Conservation (phyloP, 768 basidiomycete species). For the Leccinum uliginosum region DNA sequence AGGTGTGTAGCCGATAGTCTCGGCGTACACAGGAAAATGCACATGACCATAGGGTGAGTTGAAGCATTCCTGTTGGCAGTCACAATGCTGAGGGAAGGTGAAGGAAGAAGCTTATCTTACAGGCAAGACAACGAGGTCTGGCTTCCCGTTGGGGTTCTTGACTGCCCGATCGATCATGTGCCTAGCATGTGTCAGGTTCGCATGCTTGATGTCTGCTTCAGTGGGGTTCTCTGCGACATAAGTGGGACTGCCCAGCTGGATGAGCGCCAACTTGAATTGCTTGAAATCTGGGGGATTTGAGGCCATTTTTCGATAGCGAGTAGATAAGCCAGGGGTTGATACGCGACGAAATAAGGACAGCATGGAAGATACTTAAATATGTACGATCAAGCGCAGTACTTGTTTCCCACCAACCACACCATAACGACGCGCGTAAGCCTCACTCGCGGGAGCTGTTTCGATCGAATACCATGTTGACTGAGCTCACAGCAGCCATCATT, state of each 20-base stretch:
- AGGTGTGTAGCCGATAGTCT: slow-evolving; percentile 61
- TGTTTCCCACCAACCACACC: not conserved
- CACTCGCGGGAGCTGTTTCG: not conserved
- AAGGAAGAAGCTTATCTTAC: slow-evolving; percentile 37
- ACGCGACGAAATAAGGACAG: slow-evolving; percentile 12
- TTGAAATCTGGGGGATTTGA: slow-evolving; percentile 43
- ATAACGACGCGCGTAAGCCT: slow-evolving; percentile 5
- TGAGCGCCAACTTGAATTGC: slow-evolving; percentile 80
- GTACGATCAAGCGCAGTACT: not conserved
- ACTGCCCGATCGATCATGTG: slow-evolving; percentile 77
- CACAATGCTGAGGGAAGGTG: slow-evolving; percentile 1
- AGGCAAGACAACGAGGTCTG: slow-evolving; percentile 80
- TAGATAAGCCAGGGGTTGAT: not conserved
- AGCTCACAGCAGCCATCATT: not conserved
- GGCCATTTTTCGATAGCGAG: slow-evolving; percentile 22
- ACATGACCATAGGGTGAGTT: slow-evolving; percentile 80
- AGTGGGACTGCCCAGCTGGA: slow-evolving; percentile 80
- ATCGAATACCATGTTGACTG: not conserved
- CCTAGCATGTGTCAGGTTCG: slow-evolving; percentile 79
- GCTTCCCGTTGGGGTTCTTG: slow-evolving; percentile 40
- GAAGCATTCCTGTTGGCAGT: slow-evolving; percentile 67
- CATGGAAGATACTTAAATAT: slow-evolving; percentile 11
- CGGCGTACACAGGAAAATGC: slow-evolving; percentile 81
- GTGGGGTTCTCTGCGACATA: slow-evolving; percentile 26
- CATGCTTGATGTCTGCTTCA: slow-evolving; percentile 48